phyloP scores from a whole-genome alignment of 139 green algal species.

The Eudorina sp. region DNA sequence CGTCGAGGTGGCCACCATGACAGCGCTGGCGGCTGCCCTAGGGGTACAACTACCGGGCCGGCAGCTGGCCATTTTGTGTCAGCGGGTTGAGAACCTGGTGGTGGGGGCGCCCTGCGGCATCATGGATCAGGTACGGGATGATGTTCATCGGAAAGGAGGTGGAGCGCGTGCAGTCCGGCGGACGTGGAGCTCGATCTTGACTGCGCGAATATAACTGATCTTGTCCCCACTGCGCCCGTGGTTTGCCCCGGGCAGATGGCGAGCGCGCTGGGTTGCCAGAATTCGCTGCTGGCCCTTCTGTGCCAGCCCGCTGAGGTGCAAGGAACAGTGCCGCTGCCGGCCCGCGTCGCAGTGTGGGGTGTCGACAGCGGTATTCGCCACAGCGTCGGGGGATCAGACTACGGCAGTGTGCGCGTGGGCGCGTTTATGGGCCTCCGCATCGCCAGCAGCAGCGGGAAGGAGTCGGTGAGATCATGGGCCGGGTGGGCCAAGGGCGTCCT shows the following conservation, averaged over 20 bases:
- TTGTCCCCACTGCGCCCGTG: neutral
- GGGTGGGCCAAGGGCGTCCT: too few species aligned
- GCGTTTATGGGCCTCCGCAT: conserved; percentile 93
- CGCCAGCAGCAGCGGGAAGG: conserved; percentile 16
- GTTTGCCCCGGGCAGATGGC: conserved; percentile 78
- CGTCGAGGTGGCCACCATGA: conserved; percentile 93
- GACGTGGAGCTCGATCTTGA: too few species aligned
- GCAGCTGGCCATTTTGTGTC: conserved; percentile 86
- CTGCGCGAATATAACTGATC: too few species aligned
- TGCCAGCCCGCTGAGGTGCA: conserved; percentile 91
- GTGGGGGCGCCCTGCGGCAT: conserved; percentile 95
- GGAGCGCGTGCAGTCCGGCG: too few species aligned
- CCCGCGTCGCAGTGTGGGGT: conserved; percentile 77
- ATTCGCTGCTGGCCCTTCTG: conserved; percentile 83
- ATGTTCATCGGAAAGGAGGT: too few species aligned
- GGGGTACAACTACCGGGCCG: conserved; percentile 44
- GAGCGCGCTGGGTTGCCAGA: conserved; percentile 75
- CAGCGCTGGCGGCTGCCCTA: conserved; percentile 75
- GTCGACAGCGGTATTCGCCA: conserved; percentile 93
- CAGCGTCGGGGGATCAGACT: conserved; percentile 88
- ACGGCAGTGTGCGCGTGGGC: conserved; percentile 84
- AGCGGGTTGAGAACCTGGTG: conserved; percentile 93
- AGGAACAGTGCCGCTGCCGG: conserved; percentile 75
- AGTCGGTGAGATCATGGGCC: conserved; percentile 9
- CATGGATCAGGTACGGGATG: conserved; percentile 86